Conservation (phyloP, 306 rosid genomes). For the Begonia fuchsioides region DNA sequence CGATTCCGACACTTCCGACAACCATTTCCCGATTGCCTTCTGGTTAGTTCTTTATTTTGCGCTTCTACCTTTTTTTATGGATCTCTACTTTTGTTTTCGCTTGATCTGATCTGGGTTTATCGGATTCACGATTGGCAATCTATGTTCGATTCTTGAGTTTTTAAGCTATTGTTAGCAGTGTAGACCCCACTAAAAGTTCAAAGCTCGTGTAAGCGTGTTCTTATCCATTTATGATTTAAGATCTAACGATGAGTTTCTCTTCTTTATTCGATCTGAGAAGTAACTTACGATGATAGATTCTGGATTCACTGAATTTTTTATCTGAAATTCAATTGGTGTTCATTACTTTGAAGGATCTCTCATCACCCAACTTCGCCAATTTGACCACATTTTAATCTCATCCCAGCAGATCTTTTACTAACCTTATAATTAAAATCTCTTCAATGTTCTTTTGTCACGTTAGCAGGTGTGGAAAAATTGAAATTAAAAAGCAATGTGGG, state of each 20-base stretch:
- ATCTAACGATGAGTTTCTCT: conserved; percentile 21
- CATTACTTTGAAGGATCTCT: too few relatives aligned
- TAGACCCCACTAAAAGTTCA: conserved; percentile 20
- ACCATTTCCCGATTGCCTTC: conserved; percentile 61
- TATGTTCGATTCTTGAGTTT: conserved; percentile 4
- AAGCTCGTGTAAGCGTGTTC: conserved; percentile 3
- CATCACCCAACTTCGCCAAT: too few relatives aligned
- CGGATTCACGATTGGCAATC: conserved; percentile 8
- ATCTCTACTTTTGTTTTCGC: conserved; percentile 1
- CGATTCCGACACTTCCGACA: conserved; percentile 21
- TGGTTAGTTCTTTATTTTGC: conserved; percentile 28
- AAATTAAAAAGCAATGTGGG: conserved; percentile 47
- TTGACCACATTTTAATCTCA: too few relatives aligned
- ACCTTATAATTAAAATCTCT: too few relatives aligned
- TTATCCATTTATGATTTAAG: conserved; percentile 9
- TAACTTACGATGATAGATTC: not conserved
- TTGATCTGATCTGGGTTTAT: conserved; percentile 45
- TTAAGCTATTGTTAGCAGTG: conserved; percentile 5
- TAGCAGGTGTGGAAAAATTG: conserved; percentile 49
- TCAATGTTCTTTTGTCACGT: not conserved
- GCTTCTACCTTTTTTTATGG: not conserved
- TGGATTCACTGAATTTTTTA: too few relatives aligned
- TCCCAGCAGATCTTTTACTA: too few relatives aligned
- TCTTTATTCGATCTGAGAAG: conserved; percentile 11
- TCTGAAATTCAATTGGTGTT: too few relatives aligned